Evolutionary conservation across 139 green algal genomes (phyloP).

Genomic region (Ettlia oleoabundans): DNA sequence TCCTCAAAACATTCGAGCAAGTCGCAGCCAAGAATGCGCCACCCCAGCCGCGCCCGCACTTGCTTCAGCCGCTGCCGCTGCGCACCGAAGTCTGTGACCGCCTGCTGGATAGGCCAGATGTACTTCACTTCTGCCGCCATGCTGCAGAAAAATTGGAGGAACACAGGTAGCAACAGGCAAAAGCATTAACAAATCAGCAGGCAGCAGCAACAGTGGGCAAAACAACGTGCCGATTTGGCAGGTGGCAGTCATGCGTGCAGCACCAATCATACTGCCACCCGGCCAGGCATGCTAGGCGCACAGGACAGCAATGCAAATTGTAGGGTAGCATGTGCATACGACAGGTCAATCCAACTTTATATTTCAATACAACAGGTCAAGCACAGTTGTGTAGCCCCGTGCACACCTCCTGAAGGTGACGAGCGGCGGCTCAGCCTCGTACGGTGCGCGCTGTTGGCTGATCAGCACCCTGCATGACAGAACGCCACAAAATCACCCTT

Average conservation of each 20-base stretch:
- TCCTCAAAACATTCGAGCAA: constrained; percentile 78
- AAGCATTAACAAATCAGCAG: not conserved
- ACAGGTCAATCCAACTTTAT: no score
- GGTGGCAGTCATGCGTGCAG: no score
- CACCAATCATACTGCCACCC: no score
- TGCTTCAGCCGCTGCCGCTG: constrained; percentile 69
- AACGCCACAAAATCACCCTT: no score
- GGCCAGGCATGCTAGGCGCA: no score
- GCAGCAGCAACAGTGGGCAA: not conserved
- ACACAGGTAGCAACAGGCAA: no score
- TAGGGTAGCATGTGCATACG: no score
- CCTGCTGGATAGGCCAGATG: constrained; percentile 79
- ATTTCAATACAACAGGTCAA: not conserved
- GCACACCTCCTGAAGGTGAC: constrained; percentile 26
- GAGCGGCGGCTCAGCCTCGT: constrained; percentile 39
- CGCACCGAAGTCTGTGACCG: constrained; percentile 68
- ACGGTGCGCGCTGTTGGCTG: not conserved
- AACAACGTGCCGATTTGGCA: no score
- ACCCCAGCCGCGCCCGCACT: constrained; percentile 68
- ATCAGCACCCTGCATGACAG: constrained; percentile 27
- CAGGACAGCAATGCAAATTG: no score
- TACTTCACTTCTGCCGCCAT: constrained; percentile 72
- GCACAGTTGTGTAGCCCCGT: not conserved
- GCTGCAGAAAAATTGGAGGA: constrained; percentile 36
- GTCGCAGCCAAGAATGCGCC: constrained; percentile 76